A percentile compares a stretch with the other conserved stretches of the same genome.
These are phyloP conservation scores for Begonia loranthoides DNA, from an alignment of 306 rosid genomes.

Conservation along the genomic window DNA sequence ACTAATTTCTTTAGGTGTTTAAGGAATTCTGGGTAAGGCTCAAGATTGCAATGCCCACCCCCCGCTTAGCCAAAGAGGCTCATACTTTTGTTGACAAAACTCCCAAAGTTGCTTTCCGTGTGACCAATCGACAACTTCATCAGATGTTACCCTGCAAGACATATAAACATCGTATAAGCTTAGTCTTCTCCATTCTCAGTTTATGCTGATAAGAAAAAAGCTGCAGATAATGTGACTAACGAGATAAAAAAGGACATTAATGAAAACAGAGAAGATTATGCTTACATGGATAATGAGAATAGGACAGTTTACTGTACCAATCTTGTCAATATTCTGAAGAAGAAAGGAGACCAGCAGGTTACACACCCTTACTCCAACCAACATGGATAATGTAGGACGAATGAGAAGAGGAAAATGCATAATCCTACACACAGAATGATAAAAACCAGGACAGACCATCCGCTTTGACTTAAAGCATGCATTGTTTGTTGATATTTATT, in stretches of 20 bases:
- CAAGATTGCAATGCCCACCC: conserved; percentile 94
- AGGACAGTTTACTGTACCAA: conserved; percentile 59
- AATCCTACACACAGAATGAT: too few species aligned
- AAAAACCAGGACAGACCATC: too few species aligned
- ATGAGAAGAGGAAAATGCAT: too few species aligned
- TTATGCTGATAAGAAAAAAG: too few species aligned
- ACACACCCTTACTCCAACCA: too few species aligned
- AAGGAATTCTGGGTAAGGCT: conserved; percentile 80
- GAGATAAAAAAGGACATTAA: neutral
- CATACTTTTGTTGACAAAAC: conserved; percentile 70
- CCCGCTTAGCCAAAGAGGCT: conserved; percentile 87
- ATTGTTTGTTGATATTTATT: too few species aligned
- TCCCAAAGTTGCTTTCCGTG: conserved; percentile 96
- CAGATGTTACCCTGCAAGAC: conserved; percentile 68
- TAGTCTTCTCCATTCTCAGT: neutral
- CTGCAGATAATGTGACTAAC: neutral
- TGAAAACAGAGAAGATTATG: neutral
- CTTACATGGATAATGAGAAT: conserved; percentile 89
- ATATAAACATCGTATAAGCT: neutral
- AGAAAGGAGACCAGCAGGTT: too few species aligned
- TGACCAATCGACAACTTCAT: conserved; percentile 83
- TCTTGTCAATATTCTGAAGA: conserved; percentile 77
- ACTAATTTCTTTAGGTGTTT: conserved; percentile 93
- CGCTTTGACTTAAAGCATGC: too few species aligned
- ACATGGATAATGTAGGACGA: too few species aligned